Base-by-base conservation (phyloP, 805 yeast species). In the Lachancea dasiensis region DNA sequence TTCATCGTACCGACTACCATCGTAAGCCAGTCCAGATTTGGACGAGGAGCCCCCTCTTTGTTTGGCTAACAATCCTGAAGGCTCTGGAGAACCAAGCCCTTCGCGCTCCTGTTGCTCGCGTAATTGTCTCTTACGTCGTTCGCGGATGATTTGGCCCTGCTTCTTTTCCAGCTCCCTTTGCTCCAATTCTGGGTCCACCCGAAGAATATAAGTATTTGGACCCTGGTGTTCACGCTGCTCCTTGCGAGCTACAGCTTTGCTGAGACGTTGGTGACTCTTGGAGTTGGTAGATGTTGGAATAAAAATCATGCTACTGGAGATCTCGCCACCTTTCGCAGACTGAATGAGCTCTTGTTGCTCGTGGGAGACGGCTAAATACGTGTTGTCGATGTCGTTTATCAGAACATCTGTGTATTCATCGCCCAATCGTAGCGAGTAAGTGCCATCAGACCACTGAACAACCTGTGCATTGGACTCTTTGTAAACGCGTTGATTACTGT, bases 381-480 rank as follows among this genome's bases (percentile, higher is more conserved):
- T 77, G 54, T 87, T 94, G 36, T 73, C 76, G 27, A 78, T 65
- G 6, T 81, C 77, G 40, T 77, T 75, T 8, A 73, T 63, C 38
- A 77, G 68, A 42, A 86, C 77, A 55, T 90, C 97, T 51, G 89
- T 90, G 46, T 81, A 70, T 61, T 92, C 98, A 32, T 72, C 70
- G 22, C 98, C 98, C 26, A 92, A 65, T 54, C 86, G 89, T 49
- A 92, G 66, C 2, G 97, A 87, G 45, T 78, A 64, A 3, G 86
- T 70, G 1, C 98, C 98, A 61, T 92, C 97, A 39, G 83, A 81
- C 98, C 98, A 92, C 58, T 86, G 83, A 24, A 92, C 73, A 40
- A 90, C 77, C 54, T 89, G 86, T 4, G 96, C 80, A 56, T 92
- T 92, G 7, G 95, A 81, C 58, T 87, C 95, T 50, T 84, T 84